phyloP scores from a whole-genome alignment of 345 rosid genomes.

The Eucalyptus leucophloia region DNA sequence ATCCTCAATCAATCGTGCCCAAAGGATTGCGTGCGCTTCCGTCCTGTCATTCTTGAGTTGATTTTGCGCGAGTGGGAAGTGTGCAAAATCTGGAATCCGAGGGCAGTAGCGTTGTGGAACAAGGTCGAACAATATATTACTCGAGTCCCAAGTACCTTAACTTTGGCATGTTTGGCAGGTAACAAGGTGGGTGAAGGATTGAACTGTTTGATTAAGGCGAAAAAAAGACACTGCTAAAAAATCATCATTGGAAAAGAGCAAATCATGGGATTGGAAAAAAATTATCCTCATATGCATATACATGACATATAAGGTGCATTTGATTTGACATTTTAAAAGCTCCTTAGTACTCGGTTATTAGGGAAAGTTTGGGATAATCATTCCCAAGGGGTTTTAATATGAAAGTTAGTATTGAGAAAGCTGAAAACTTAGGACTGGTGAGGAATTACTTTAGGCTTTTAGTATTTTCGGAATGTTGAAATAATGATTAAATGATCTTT shows the following conservation, averaged over 20 bases:
- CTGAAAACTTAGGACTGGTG: accelerated
- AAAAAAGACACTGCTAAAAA: neutral
- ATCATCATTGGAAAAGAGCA: neutral
- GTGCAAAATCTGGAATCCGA: neutral
- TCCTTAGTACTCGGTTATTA: accelerated
- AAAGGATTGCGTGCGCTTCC: neutral
- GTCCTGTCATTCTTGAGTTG: neutral
- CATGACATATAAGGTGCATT: too few relatives aligned
- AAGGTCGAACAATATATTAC: neutral
- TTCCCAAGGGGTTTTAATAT: too few relatives aligned
- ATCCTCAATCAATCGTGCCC: neutral
- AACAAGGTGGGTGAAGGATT: neutral
- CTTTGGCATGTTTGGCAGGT: neutral
- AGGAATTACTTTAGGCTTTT: too few relatives aligned
- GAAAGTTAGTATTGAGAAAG: too few relatives aligned
- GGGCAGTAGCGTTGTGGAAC: neutral
- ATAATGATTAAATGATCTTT: accelerated
- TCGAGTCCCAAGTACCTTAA: neutral
- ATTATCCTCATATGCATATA: neutral
- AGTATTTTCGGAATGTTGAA: too few relatives aligned
- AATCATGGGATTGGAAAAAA: neutral
- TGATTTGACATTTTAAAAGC: too few relatives aligned
- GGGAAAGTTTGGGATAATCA: too few relatives aligned
- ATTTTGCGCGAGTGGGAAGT: neutral
- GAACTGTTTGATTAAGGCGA: neutral